phyloP scores from a whole-genome alignment of 495 filamentous ascomycete genomes.

The Delitschia confertaspora region DNA sequence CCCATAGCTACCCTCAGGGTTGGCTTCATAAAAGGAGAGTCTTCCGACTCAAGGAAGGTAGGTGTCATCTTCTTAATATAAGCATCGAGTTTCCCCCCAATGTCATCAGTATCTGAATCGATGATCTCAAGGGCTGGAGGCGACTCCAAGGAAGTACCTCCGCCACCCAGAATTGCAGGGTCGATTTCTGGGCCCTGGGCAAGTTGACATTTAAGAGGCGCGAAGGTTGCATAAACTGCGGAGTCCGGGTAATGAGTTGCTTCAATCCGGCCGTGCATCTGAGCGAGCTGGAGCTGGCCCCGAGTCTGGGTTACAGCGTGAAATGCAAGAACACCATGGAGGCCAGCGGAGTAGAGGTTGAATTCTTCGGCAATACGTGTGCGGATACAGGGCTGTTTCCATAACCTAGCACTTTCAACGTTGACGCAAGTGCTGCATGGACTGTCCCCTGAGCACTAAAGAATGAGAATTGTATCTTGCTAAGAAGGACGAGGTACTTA shows the following conservation, averaged over 20 bases:
- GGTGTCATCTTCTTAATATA: conserved; percentile 61
- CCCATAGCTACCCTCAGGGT: conserved; percentile 54
- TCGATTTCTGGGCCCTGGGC: conserved; percentile 22
- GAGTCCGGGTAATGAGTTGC: conserved; percentile 60
- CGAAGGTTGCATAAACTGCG: conserved; percentile 44
- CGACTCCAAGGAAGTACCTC: conserved; percentile 2
- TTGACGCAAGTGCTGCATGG: conserved; percentile 74
- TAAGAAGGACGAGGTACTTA: not conserved
- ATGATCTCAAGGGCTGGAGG: conserved; percentile 21
- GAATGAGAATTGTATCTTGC: not conserved
- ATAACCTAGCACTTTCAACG: conserved; percentile 67
- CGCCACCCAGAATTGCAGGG: conserved; percentile 16
- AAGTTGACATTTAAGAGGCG: conserved; percentile 39
- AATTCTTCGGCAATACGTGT: conserved; percentile 66
- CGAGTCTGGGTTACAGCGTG: conserved; percentile 54
- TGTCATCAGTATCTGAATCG: conserved; percentile 54
- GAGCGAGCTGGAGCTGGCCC: conserved; percentile 46
- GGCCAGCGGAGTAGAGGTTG: conserved; percentile 38
- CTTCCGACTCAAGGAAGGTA: conserved; percentile 54
- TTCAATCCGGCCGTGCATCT: conserved; percentile 54
- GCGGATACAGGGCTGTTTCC: conserved; percentile 71
- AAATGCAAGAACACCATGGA: conserved; percentile 60
- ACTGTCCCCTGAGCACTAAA: conserved; percentile 59
- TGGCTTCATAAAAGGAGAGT: conserved; percentile 57
- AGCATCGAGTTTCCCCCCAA: conserved; percentile 55